Percentiles rank a stretch among this genome's conserved stretches.
These are phyloP conservation scores for Annulohypoxylon nitens DNA, from an alignment of 495 filamentous ascomycete species.

Conservation along the genomic window DNA sequence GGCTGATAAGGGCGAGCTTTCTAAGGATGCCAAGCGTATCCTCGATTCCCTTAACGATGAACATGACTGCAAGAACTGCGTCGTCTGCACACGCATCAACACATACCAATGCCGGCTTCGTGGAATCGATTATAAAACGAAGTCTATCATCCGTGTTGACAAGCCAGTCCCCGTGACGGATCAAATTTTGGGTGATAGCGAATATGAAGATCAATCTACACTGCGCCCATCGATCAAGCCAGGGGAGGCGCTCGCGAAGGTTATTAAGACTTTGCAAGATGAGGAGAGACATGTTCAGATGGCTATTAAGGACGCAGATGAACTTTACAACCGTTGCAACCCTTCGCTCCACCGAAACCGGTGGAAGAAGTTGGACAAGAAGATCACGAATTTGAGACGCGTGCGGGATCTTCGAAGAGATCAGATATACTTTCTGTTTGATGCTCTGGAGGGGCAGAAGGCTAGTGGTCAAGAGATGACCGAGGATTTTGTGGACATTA, in stretches of 20 bases:
- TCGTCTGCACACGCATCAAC: constrained; percentile 74
- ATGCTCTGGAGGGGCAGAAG: constrained; percentile 89
- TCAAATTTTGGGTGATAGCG: constrained; percentile 57
- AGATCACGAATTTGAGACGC: constrained; percentile 73
- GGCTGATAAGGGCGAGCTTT: constrained; percentile 55
- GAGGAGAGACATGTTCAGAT: constrained; percentile 85
- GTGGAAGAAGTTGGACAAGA: constrained; percentile 72
- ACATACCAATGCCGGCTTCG: constrained; percentile 53
- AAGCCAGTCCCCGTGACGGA: constrained; percentile 80
- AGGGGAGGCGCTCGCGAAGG: constrained; percentile 78
- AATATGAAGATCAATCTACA: constrained; percentile 77
- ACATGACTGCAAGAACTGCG: constrained; percentile 79
- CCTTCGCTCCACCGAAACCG: constrained; percentile 73
- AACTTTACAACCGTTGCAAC: constrained; percentile 75
- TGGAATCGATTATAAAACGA: constrained; percentile 60
- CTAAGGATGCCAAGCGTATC: constrained; percentile 67
- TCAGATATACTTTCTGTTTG: constrained; percentile 89
- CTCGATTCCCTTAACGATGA: constrained; percentile 67
- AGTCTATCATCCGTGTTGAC: constrained; percentile 65
- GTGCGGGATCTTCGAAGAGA: constrained; percentile 84
- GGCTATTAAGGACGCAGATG: constrained; percentile 69
- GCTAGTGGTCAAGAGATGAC: constrained; percentile 73
- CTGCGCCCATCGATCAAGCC: constrained; percentile 82
- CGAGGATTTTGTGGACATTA: constrained; percentile 75
- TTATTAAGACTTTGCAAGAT: constrained; percentile 83